Evolutionary conservation across 352 stramenopile genomes (phyloP).

Genomic region (Blastocystis sp.): DNA sequence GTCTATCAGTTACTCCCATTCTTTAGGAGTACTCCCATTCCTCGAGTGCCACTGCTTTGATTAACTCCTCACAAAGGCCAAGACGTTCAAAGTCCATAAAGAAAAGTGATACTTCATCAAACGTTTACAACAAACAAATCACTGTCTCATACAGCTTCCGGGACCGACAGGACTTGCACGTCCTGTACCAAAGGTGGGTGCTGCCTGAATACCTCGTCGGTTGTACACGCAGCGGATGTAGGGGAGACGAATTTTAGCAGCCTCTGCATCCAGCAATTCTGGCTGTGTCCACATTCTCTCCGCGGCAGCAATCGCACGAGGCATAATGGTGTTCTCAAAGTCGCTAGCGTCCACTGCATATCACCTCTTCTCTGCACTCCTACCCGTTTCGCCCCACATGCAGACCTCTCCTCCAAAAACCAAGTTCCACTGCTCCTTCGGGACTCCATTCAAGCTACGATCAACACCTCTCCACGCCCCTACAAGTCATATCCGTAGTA

Average conservation of each 20-base stretch:
- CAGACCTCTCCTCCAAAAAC: conserved; percentile 69
- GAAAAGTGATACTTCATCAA: neutral
- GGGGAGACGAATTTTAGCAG: conserved; percentile 33
- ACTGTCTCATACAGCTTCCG: conserved; percentile 58
- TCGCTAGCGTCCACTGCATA: conserved; percentile 65
- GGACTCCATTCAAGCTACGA: conserved; percentile 28
- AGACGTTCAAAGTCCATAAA: conserved; percentile 36
- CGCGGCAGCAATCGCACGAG: conserved; percentile 67
- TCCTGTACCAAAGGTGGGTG: conserved; percentile 36
- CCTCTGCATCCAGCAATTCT: conserved; percentile 26
- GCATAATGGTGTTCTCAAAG: conserved; percentile 68
- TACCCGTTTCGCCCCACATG: conserved; percentile 57
- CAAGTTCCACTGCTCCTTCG: conserved; percentile 25
- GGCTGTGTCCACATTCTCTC: conserved; percentile 69
- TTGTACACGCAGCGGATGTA: conserved; percentile 66
- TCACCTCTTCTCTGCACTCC: neutral
- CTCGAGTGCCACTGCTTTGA: neutral
- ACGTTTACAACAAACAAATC: neutral
- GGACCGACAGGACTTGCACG: neutral
- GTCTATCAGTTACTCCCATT: neutral
- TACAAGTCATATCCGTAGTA: conserved; percentile 68
- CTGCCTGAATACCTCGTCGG: conserved; percentile 63
- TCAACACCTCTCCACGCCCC: neutral
- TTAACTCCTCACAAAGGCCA: conserved; percentile 32
- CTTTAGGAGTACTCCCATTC: neutral